Base-by-base conservation (phyloP, 345 rosid species). In the Hibiscus syriacus region DNA sequence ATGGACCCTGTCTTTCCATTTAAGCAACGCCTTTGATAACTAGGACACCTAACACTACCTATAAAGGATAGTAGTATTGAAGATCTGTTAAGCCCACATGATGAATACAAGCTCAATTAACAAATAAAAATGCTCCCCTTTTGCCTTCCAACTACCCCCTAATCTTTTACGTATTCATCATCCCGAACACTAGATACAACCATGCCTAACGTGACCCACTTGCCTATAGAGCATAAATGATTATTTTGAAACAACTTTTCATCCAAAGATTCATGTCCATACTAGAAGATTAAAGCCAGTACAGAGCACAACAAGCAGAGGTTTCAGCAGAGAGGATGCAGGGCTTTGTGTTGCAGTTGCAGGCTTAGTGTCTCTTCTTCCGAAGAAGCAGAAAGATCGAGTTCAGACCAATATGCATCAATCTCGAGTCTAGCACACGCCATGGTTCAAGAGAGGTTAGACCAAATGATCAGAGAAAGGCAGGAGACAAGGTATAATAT, bases 401-500 rank as follows among this genome's bases (percentile, higher is more conserved):
- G 62, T 26, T 82, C 89, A 1, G 83, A 81, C 43, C 78, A 80
- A 26, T 74, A 80, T 34, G 77, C 82, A 3, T 77, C 92, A 0
- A 69, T 90, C 70, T 92, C 98, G 22, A 92, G 89, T 81, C 72
- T 92, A 20, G 84, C 96, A 34, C 98, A 92, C 63, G 89, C 90
- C 66, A 84, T 90, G 96, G 62, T 57, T 57, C 62, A 57, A 57
- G 62, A 57, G 62, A 60, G 65, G 48, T 6, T 60, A 60, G 65
- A 60, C 48, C 65, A 60, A 19, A 60, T 60, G 65, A 60, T 60
- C 6, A 36, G 65, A 60, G 65, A 36, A 60, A 36, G 65, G 29
- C 65, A 38, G 29, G 65, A 60, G 17, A 60, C 48, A 0, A 38
- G 65, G 48, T 29, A 60, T 60, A 60, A 17, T 48, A 19, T 60